Conservation (phyloP, 768 basidiomycete genomes). For the Termitomyces sp. region DNA sequence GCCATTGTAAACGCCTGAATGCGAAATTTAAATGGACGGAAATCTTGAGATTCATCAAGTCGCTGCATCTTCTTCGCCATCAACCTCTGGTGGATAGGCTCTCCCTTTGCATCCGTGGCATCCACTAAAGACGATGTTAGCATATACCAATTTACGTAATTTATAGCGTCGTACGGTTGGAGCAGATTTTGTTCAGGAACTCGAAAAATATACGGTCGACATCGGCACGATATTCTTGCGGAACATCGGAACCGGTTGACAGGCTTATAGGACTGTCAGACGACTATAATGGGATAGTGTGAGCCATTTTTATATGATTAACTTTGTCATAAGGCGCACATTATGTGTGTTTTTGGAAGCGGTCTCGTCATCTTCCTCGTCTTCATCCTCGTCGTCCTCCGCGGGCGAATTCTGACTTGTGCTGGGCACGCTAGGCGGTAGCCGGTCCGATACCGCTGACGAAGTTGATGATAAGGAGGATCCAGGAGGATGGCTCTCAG, state of each 20-base stretch:
- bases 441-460: slow-evolving; percentile 23
- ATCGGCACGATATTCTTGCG: slow-evolving; percentile 72
- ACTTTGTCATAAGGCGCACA: slow-evolving; percentile 4
- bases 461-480: slow-evolving; percentile 18
- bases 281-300: slow-evolving; percentile 14
- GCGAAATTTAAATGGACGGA: slow-evolving; percentile 97
- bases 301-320: background rate
- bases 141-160: slow-evolving; percentile 13
- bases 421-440: slow-evolving; percentile 18
- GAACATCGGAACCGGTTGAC: slow-evolving; percentile 46
- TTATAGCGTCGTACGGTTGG: slow-evolving; percentile 58
- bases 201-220: slow-evolving; percentile 90
- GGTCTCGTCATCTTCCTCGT: slow-evolving; percentile 35
- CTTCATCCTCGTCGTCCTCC: slow-evolving; percentile 38
- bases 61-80: slow-evolving; percentile 99
- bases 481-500: slow-evolving; percentile 13
- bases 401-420: slow-evolving; percentile 36
- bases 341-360: slow-evolving; percentile 16
- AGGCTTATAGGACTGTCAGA: slow-evolving; percentile 26
- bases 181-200: slow-evolving; percentile 84
- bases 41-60: slow-evolving; percentile 93
- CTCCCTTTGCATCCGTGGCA: slow-evolving; percentile 89
- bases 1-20: slow-evolving; percentile 97
- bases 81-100: slow-evolving; percentile 94
- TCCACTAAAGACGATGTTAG: slow-evolving; percentile 55